phyloP scores from a whole-genome alignment of 768 basidiomycete genomes.

The Serendipita vermifera region DNA sequence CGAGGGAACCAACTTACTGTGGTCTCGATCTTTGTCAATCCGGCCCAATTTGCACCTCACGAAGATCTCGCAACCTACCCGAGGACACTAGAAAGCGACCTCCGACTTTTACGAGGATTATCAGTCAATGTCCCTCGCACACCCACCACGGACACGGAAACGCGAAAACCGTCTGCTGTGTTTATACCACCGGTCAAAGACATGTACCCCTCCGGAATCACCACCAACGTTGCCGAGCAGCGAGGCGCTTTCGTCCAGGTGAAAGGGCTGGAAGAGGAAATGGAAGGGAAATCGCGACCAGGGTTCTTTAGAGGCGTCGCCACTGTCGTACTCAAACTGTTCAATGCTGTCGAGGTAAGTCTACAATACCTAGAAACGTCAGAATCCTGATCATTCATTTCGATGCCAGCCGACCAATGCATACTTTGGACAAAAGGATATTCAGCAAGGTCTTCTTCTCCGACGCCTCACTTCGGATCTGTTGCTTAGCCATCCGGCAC shows the following conservation, averaged over 20 bases:
- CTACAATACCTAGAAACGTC: background rate
- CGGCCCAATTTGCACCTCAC: constrained; percentile 90
- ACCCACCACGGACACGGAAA: constrained; percentile 18
- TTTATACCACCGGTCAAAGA: constrained; percentile 69
- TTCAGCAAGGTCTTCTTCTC: constrained; percentile 85
- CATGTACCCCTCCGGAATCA: constrained; percentile 90
- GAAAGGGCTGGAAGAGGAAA: constrained; percentile 78
- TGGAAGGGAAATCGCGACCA: constrained; percentile 83
- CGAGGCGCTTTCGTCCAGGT: constrained; percentile 87
- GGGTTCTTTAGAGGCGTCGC: constrained; percentile 93
- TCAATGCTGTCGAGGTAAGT: constrained; percentile 77
- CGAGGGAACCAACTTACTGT: constrained; percentile 72
- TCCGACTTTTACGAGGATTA: constrained; percentile 38
- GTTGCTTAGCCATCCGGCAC: constrained; percentile 61
- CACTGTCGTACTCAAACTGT: constrained; percentile 88
- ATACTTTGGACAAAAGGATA: constrained; percentile 98
- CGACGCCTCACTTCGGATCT: constrained; percentile 68
- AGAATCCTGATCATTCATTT: constrained; percentile 9
- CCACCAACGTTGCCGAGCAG: constrained; percentile 58
- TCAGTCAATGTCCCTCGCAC: constrained; percentile 13
- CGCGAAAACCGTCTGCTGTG: constrained; percentile 46
- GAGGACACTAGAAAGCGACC: constrained; percentile 65
- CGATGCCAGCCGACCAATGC: constrained; percentile 63
- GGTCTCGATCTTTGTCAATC: constrained; percentile 95
- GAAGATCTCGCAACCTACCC: constrained; percentile 91